phyloP scores from a whole-genome alignment of 2,329 filamentous ascomycete species.

The Exophiala viscosa region DNA sequence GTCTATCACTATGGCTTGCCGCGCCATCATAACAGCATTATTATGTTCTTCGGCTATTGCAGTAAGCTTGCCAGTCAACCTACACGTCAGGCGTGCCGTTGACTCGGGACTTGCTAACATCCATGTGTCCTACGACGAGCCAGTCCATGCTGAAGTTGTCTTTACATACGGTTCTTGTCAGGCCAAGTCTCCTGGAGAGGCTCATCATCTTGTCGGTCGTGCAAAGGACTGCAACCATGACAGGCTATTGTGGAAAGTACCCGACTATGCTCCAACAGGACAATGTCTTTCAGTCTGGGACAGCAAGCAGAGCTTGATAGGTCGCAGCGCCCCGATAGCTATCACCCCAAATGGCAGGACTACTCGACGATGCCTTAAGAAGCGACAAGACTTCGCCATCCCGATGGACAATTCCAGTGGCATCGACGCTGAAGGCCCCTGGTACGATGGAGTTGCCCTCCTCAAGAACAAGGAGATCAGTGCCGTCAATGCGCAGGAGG shows the following conservation, averaged over 20 bases:
- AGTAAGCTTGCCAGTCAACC: constrained; percentile 8
- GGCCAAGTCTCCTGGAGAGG: constrained; percentile 13
- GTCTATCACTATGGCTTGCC: constrained; percentile 4
- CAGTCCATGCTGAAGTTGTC: constrained; percentile 5
- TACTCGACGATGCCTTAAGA: constrained; percentile 11
- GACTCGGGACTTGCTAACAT: constrained; percentile 19
- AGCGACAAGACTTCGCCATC: constrained; percentile 19
- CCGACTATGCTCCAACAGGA: constrained; percentile 11
- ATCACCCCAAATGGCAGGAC: constrained; percentile 10
- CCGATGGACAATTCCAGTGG: constrained; percentile 32
- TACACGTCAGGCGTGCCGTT: constrained; percentile 17
- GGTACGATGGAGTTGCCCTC: constrained; percentile 41
- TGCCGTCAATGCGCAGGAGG: constrained; percentile 30
- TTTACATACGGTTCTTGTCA: constrained; percentile 19
- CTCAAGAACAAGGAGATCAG: constrained; percentile 33
- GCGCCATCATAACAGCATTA: not conserved
- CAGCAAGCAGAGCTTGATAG: constrained; percentile 10
- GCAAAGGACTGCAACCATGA: constrained; percentile 15
- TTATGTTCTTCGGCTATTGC: constrained; percentile 10
- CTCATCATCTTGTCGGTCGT: constrained; percentile 16
- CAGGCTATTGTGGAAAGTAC: constrained; percentile 16
- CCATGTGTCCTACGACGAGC: constrained; percentile 10
- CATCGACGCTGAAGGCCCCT: constrained; percentile 37
- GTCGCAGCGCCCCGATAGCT: constrained; percentile 15
- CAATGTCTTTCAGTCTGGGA: constrained; percentile 18